Conservation (phyloP, 148 eudicot genomes). For the Vaccinium myrtillus region DNA sequence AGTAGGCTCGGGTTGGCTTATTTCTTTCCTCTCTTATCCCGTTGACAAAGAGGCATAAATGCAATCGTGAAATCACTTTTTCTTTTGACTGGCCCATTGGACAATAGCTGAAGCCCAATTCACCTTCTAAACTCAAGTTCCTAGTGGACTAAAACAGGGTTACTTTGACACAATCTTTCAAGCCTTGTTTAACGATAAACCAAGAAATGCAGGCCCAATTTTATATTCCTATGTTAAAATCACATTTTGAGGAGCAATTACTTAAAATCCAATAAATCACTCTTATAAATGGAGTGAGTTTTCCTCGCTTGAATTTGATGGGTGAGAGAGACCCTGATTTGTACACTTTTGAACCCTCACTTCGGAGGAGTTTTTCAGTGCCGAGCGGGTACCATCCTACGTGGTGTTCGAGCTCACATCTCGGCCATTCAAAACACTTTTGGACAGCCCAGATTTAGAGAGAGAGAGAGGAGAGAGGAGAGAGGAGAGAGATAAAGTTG, state of each 20-base stretch:
- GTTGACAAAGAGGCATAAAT: no score
- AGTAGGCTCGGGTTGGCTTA: no score
- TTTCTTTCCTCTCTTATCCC: no score
- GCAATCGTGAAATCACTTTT: no score
- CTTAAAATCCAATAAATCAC: background rate
- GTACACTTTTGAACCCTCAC: background rate
- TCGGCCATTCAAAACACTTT: no score
- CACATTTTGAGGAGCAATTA: background rate
- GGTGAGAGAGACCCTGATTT: background rate
- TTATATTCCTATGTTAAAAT: background rate
- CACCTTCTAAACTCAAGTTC: background rate
- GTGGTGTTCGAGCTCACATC: no score
- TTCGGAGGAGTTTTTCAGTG: background rate
- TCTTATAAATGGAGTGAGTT: background rate
- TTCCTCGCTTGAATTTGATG: background rate
- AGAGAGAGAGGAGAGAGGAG: no score
- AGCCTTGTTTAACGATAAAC: background rate
- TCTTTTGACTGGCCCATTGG: no score
- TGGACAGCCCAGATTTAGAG: no score
- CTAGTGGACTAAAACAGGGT: background rate
- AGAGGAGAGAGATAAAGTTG: background rate
- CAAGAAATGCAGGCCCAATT: background rate
- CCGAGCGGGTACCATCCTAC: no score
- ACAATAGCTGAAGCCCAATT: background rate
- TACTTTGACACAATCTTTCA: background rate